A percentile compares a stretch with the other conserved stretches of the same genome.
Evolutionary conservation across 805 yeast genomes (phyloP).

Genomic region (Zygosaccharomyces gambellarensis): DNA sequence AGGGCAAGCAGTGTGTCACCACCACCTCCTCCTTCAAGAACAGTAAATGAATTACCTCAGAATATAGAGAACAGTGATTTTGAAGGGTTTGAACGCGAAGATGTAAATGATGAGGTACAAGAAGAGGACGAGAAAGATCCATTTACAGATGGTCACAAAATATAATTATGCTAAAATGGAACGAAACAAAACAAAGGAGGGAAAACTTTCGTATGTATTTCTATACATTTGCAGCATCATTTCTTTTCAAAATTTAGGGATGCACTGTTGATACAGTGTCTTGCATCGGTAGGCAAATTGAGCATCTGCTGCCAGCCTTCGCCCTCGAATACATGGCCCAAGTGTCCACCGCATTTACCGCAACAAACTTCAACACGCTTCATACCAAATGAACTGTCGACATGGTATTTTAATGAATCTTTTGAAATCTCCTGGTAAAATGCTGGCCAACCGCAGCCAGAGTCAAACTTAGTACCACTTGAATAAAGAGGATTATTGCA

Average conservation of each 20-base stretch:
- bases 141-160: slow-evolving; percentile 47
- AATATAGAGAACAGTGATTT: slow-evolving; percentile 40
- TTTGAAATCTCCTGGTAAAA: slow-evolving; percentile 81
- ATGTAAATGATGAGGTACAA: slow-evolving; percentile 17
- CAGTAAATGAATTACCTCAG: slow-evolving; percentile 40
- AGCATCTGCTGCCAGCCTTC: slow-evolving; percentile 65
- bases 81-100: slow-evolving; percentile 29
- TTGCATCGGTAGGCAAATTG: slow-evolving; percentile 58
- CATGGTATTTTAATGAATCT: slow-evolving; percentile 58
- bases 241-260: slow-evolving; percentile 57
- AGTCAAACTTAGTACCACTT: slow-evolving; percentile 75
- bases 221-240: slow-evolving; percentile 1
- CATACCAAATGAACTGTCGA: slow-evolving; percentile 71
- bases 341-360: slow-evolving; percentile 82
- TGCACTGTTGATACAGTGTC: slow-evolving; percentile 92
- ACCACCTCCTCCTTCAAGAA: slow-evolving; percentile 24
- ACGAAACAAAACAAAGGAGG: slow-evolving; percentile 2
- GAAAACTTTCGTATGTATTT: slow-evolving; percentile 1
- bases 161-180: slow-evolving; percentile 9
- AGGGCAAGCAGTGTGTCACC: slow-evolving; percentile 19
- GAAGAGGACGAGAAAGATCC: slow-evolving; percentile 36
- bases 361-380: slow-evolving; percentile 86
- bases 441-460: slow-evolving; percentile 98
- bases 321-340: slow-evolving; percentile 92
- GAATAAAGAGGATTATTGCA: slow-evolving; percentile 77